phyloP scores from a whole-genome alignment of 805 yeast genomes.

The Teunomyces cretensis region DNA sequence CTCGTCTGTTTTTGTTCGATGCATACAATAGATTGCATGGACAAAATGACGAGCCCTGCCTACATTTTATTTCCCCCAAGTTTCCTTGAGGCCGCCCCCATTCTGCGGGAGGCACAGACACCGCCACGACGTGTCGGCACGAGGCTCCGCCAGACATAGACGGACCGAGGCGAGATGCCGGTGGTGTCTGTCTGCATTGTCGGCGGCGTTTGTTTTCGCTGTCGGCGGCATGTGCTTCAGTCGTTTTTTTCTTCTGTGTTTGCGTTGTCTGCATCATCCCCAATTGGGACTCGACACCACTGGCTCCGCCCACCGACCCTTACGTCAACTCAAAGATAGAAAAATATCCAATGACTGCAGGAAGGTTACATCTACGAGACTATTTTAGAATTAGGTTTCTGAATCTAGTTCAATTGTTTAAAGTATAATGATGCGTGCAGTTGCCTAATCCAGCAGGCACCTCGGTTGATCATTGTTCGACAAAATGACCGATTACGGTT shows the following conservation, averaged over 20 bases:
- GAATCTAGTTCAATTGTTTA: neutral
- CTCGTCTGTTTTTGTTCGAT: slow-evolving; percentile 4
- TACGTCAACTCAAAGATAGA: neutral
- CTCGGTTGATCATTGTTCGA: neutral
- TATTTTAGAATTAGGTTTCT: neutral
- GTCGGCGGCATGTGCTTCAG: too few species aligned
- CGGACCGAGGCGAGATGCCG: too few species aligned
- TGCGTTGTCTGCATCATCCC: too few species aligned
- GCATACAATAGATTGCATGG: neutral
- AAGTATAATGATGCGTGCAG: neutral
- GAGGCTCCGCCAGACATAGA: too few species aligned
- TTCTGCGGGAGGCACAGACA: neutral
- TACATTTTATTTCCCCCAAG: too few species aligned
- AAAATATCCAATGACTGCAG: neutral
- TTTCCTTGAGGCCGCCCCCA: neutral
- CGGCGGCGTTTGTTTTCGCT: too few species aligned
- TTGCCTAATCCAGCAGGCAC: neutral
- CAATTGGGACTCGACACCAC: too few species aligned
- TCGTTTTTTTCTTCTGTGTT: too few species aligned
- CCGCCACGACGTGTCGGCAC: too few species aligned
- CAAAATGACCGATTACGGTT: too few species aligned
- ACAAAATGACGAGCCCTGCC: neutral
- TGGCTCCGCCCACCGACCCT: too few species aligned
- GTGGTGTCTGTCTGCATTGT: too few species aligned
- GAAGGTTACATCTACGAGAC: neutral